Conservation (phyloP, 2,329 filamentous ascomycete species). For the Pestalotiopsis fici region DNA sequence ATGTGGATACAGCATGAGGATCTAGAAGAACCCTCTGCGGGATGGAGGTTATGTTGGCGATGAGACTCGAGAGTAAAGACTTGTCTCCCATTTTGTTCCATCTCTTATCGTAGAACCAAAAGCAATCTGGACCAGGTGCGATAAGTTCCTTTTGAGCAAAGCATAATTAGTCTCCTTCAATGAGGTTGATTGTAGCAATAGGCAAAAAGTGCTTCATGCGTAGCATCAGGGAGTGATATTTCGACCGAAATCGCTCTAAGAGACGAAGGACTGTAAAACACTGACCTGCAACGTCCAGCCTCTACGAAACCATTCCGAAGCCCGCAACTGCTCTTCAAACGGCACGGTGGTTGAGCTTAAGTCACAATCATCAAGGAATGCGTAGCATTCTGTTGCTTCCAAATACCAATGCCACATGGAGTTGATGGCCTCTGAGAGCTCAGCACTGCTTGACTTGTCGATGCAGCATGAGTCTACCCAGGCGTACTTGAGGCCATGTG, state of each 20-base stretch:
- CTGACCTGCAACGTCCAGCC: background rate
- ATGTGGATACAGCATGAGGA: too few relatives aligned
- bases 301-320: background rate
- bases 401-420: background rate
- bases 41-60: too few relatives aligned
- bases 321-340: background rate
- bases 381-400: background rate
- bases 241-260: too few relatives aligned
- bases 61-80: background rate
- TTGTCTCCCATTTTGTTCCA: background rate
- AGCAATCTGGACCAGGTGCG: background rate
- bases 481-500: background rate
- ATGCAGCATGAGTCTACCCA: background rate
- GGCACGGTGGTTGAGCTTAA: background rate
- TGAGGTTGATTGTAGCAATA: too few relatives aligned
- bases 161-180: too few relatives aligned
- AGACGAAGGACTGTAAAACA: too few relatives aligned
- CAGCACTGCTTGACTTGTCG: background rate
- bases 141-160: too few relatives aligned
- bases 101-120: background rate
- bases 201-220: too few relatives aligned
- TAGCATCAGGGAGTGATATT: too few relatives aligned
- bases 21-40: too few relatives aligned
- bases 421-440: background rate
- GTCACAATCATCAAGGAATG: background rate